Conservation (phyloP, 164 flowering plant genomes). For the Vitis rupestris region DNA sequence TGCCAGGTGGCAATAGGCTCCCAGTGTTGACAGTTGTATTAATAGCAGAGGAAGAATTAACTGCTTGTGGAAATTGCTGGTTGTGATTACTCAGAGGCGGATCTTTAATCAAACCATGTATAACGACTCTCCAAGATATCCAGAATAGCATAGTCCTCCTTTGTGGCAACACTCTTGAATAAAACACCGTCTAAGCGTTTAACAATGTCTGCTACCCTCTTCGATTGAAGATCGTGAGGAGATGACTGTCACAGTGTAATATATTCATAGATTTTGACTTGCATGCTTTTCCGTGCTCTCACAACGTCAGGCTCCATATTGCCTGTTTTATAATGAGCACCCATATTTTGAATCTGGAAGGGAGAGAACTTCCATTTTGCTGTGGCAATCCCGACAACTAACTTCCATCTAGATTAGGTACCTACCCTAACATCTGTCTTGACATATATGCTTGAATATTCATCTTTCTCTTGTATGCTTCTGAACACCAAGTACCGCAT, state of each 20-base stretch:
- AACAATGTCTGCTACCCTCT: too few species aligned
- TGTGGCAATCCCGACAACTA: constrained; percentile 55
- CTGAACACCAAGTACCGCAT: constrained; percentile 1
- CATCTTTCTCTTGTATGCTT: constrained; percentile 24
- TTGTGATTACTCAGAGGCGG: too few species aligned
- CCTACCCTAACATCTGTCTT: constrained; percentile 74
- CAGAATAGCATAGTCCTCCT: too few species aligned
- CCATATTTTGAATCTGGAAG: constrained; percentile 42
- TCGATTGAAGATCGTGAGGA: too few species aligned
- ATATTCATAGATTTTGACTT: constrained; percentile 31
- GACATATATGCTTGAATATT: constrained; percentile 68
- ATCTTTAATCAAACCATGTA: too few species aligned
- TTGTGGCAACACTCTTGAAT: too few species aligned
- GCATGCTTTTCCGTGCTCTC: constrained; percentile 41
- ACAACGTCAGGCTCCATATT: constrained; percentile 47
- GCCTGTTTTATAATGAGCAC: constrained; percentile 18
- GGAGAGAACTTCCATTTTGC: constrained; percentile 55
- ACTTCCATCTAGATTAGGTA: constrained; percentile 59
- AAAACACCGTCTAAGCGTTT: too few species aligned
- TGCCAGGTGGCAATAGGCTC: too few species aligned
- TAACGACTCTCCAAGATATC: too few species aligned
- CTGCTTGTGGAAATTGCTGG: too few species aligned
- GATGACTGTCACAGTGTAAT: too few species aligned
- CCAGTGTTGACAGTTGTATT: background rate
- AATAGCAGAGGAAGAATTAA: background rate